Conservation (phyloP, 345 rosid genomes). For the Eucalyptus erythrocorys region DNA sequence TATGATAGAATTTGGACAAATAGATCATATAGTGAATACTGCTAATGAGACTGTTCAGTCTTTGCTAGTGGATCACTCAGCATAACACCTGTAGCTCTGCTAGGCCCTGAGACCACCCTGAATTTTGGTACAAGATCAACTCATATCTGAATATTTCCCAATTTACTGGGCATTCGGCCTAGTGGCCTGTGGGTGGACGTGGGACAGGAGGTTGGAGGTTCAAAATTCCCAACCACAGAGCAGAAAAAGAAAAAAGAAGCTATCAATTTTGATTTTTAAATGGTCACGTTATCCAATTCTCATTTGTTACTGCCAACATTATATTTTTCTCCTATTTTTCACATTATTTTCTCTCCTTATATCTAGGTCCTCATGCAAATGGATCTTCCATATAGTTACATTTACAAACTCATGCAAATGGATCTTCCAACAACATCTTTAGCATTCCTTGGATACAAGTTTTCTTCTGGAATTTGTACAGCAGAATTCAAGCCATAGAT, state of each 20-base stretch:
- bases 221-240: not conserved
- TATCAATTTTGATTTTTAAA: not conserved
- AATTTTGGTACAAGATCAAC: not conserved
- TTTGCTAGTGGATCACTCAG: not conserved
- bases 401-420: not conserved
- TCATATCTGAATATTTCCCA: not conserved
- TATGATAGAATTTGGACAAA: not conserved
- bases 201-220: not conserved
- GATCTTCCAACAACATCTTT: not conserved
- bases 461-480: not conserved
- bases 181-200: not conserved
- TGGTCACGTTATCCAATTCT: not conserved
- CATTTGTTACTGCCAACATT: not conserved
- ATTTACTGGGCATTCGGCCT: not conserved
- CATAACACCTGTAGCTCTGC: not conserved
- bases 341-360: not conserved
- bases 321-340: not conserved
- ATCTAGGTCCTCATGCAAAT: not conserved
- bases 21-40: not conserved
- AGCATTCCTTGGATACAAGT: not conserved
- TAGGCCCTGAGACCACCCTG: not conserved
- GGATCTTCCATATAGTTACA: not conserved
- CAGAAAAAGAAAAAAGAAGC: not conserved
- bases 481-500: not conserved
- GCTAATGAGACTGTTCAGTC: not conserved